Conservation (phyloP, 352 stramenopile species). For the Pythium sp. region DNA sequence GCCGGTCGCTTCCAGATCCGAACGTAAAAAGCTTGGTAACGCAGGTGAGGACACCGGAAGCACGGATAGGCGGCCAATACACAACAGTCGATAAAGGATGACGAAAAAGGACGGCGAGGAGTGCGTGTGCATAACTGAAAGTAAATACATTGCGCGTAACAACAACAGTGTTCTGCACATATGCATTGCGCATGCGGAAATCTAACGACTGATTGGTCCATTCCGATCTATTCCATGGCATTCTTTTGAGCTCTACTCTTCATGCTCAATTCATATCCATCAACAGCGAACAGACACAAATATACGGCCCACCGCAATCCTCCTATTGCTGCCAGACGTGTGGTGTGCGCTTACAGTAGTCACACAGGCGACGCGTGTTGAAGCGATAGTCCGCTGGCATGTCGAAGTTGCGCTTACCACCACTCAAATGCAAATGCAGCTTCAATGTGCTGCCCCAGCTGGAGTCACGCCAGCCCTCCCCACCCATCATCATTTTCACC, state of each 20-base stretch:
- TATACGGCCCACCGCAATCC: not conserved
- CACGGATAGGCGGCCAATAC: not conserved
- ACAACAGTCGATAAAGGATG: conserved; percentile 1
- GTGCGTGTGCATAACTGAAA: not conserved
- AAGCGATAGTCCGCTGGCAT: conserved; percentile 2
- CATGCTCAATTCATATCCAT: not conserved
- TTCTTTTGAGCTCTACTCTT: not conserved
- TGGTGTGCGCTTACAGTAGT: conserved; percentile 1
- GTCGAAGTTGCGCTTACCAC: conserved; percentile 14
- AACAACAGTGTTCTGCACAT: not conserved
- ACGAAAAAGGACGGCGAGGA: not conserved
- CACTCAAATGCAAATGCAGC: conserved; percentile 11
- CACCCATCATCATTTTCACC: conserved; percentile 11
- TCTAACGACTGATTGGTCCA: not conserved
- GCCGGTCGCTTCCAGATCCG: conserved; percentile 95
- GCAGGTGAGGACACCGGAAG: not conserved
- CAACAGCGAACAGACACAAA: not conserved
- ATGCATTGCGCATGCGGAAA: not conserved
- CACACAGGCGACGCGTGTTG: not conserved
- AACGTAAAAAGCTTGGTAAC: conserved; percentile 41
- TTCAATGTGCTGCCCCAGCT: conserved; percentile 3
- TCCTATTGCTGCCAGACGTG: not conserved
- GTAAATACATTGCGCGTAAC: not conserved
- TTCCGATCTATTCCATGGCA: not conserved
- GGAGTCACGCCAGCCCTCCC: conserved; percentile 2